Evolutionary conservation across 148 eudicot species (phyloP).

Genomic region (Chenopodium suecicum): DNA sequence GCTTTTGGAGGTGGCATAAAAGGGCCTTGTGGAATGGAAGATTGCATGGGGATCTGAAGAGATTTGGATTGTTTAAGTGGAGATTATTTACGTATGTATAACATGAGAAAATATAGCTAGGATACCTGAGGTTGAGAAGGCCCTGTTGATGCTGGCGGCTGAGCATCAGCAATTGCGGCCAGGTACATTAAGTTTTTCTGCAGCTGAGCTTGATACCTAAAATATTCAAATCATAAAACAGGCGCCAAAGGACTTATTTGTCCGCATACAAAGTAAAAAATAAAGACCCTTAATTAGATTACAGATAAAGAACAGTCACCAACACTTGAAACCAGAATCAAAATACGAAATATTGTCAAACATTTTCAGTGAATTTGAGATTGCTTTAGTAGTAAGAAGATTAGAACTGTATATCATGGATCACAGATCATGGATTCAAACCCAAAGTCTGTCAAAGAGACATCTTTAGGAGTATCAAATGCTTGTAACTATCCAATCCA

Average conservation of each 20-base stretch:
- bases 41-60: conserved; percentile 43
- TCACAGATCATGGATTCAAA: background rate
- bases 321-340: background rate
- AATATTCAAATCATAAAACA: conserved; percentile 8
- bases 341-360: background rate
- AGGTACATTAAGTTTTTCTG: conserved; percentile 77
- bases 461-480: background rate
- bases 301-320: background rate
- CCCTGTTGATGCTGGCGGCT: conserved; percentile 51
- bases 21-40: conserved; percentile 55
- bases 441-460: background rate
- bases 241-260: background rate
- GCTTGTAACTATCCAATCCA: background rate
- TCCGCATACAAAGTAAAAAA: background rate
- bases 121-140: conserved; percentile 51
- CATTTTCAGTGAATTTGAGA: background rate
- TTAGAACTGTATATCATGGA: background rate
- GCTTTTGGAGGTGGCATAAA: conserved; percentile 51
- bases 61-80: background rate
- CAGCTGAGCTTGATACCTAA: conserved; percentile 73
- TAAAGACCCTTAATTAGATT: background rate
- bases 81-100: background rate
- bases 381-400: background rate
- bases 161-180: conserved; percentile 91
- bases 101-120: background rate